These are phyloP conservation scores for Panaeolus cyanescens DNA, from an alignment of 768 basidiomycete species.

Conservation along the genomic window DNA sequence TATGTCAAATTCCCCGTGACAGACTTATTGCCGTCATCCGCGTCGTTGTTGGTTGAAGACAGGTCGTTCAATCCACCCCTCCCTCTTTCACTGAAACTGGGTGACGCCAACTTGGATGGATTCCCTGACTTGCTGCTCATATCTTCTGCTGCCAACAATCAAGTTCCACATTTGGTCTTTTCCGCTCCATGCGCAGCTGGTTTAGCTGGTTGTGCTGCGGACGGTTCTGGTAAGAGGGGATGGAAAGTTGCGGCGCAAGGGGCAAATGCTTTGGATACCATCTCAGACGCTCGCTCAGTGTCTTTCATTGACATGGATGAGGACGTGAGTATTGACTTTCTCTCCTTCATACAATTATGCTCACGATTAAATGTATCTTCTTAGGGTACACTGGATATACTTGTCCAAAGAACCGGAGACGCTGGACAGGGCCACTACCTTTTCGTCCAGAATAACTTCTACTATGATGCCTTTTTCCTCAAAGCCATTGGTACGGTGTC, in stretches of 20 bases:
- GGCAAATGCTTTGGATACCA: conserved; percentile 56
- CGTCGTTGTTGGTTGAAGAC: conserved; percentile 72
- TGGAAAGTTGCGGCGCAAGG: conserved; percentile 61
- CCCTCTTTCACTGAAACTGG: conserved; percentile 78
- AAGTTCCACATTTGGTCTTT: conserved; percentile 61
- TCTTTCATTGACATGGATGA: conserved; percentile 93
- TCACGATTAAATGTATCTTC: background rate
- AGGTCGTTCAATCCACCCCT: conserved; percentile 63
- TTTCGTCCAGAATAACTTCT: conserved; percentile 97
- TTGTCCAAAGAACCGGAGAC: conserved; percentile 81
- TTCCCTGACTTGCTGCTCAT: conserved; percentile 85
- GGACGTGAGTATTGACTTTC: conserved; percentile 61
- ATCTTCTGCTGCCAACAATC: conserved; percentile 43
- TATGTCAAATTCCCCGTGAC: conserved; percentile 69
- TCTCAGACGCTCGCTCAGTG: conserved; percentile 79
- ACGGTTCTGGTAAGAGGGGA: conserved; percentile 59
- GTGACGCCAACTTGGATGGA: conserved; percentile 92
- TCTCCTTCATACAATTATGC: background rate
- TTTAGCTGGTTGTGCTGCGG: conserved; percentile 55
- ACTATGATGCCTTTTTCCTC: conserved; percentile 98
- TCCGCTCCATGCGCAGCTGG: conserved; percentile 62
- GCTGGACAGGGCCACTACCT: conserved; percentile 61
- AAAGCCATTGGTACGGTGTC: conserved; percentile 81
- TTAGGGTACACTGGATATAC: conserved; percentile 88
- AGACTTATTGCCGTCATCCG: conserved; percentile 51